phyloP scores from a whole-genome alignment of 257 asterid species.

The Cruciata laevipes region DNA sequence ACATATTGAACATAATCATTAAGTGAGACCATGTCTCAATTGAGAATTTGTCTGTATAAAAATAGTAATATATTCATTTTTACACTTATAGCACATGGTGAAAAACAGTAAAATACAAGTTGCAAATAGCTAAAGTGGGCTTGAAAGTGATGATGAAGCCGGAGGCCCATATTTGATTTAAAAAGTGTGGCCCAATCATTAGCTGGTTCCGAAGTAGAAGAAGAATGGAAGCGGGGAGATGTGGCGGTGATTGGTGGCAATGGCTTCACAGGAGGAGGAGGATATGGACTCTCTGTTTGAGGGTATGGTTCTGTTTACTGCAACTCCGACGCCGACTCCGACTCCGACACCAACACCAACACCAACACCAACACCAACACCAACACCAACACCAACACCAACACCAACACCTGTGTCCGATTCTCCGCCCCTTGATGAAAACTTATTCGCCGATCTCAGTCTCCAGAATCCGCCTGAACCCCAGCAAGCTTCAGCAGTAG shows the following conservation, averaged over 20 bases:
- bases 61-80: no score
- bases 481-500: background rate
- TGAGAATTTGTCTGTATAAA: no score
- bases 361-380: background rate
- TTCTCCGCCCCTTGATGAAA: constrained; percentile 34
- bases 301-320: constrained; percentile 40
- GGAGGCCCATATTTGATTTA: background rate
- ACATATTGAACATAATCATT: no score
- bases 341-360: no score
- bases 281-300: constrained; percentile 44
- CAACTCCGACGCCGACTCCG: constrained; percentile 2
- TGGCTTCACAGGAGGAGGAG: constrained; percentile 17
- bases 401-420: background rate
- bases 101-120: no score
- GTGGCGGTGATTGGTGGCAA: background rate
- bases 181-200: background rate
- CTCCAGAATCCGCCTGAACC: constrained; percentile 6
- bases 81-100: no score
- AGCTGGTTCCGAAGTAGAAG: background rate
- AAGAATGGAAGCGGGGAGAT: background rate
- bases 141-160: background rate
- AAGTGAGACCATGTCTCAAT: no score
- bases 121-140: no score
- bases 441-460: constrained; percentile 48
- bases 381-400: background rate